Evolutionary conservation across 2,329 filamentous ascomycete genomes (phyloP).

Genomic region (Aspergillus latus): DNA sequence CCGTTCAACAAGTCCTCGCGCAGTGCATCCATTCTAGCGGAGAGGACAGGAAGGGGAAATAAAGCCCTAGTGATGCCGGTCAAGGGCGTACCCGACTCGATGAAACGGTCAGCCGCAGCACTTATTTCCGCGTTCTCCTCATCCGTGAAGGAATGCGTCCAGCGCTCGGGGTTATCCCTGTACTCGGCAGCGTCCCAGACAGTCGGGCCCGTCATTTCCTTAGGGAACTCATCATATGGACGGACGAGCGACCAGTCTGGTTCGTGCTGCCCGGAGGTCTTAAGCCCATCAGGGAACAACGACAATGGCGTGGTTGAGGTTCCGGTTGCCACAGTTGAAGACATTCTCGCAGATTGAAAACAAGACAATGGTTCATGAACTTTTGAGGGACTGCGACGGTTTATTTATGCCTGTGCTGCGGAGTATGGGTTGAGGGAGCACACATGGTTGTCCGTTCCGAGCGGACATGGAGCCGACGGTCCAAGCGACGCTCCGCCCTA

Average conservation of each 20-base stretch:
- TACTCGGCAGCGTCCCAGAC: constrained; percentile 71
- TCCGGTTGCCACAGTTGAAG: background rate
- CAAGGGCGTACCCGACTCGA: constrained; percentile 63
- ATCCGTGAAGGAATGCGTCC: constrained; percentile 68
- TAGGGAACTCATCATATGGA: constrained; percentile 69
- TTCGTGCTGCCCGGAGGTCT: constrained; percentile 69
- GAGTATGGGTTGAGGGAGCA: background rate
- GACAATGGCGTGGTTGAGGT: background rate
- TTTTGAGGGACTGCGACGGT: background rate
- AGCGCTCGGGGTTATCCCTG: constrained; percentile 62
- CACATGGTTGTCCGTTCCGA: background rate
- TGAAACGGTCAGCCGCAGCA: constrained; percentile 66
- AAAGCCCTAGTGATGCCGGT: constrained; percentile 69
- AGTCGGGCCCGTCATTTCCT: constrained; percentile 68
- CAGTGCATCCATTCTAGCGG: constrained; percentile 54
- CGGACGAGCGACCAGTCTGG: constrained; percentile 65
- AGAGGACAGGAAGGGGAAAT: constrained; percentile 62
- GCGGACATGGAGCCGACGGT: background rate
- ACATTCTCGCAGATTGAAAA: background rate
- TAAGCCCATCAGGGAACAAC: constrained; percentile 65
- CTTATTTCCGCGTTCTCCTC: constrained; percentile 69
- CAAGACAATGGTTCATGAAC: background rate
- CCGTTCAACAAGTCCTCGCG: constrained; percentile 71
- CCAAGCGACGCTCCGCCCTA: background rate
- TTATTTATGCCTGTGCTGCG: background rate